Evolutionary conservation across 2,329 filamentous ascomycete genomes (phyloP).

Genomic region (Plenodomus tracheiphilus): DNA sequence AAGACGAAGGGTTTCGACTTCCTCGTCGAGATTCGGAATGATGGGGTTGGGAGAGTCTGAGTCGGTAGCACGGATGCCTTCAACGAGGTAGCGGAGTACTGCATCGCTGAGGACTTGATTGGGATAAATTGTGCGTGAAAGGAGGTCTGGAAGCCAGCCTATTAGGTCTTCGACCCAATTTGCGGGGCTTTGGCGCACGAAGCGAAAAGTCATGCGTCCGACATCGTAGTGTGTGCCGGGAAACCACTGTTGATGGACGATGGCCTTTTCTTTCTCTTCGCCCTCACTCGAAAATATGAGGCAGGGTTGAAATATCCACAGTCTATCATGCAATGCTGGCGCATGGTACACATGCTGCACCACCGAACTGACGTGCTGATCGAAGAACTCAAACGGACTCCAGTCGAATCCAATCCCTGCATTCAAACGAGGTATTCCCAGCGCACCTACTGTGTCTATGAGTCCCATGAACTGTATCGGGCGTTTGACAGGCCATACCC

Average conservation of each 20-base stretch:
- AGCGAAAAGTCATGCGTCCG: conserved; percentile 41
- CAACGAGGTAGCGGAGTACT: conserved; percentile 36
- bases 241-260: conserved; percentile 40
- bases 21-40: conserved; percentile 19
- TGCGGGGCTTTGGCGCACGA: conserved; percentile 31
- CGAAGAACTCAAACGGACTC: conserved; percentile 43
- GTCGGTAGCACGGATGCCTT: conserved; percentile 27
- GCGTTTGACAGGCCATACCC: conserved; percentile 34
- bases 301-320: conserved; percentile 40
- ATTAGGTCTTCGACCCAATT: conserved; percentile 34
- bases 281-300: conserved; percentile 4
- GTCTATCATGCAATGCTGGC: conserved; percentile 36
- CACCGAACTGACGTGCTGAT: conserved; percentile 34
- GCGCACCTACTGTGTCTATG: conserved; percentile 41
- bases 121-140: conserved; percentile 35
- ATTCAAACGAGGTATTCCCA: conserved; percentile 39
- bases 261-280: conserved; percentile 7
- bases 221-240: conserved; percentile 45
- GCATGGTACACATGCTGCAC: conserved; percentile 43
- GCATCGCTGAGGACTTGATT: conserved; percentile 39
- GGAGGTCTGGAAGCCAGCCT: conserved; percentile 28
- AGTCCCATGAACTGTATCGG: conserved; percentile 40
- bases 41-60: conserved; percentile 7
- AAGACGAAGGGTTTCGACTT: conserved; percentile 16
- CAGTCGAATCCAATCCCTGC: conserved; percentile 42